Evolutionary conservation across 345 rosid genomes (phyloP), one percentile per base, ranked within the genome.

Genomic region (Camelina hispida): DNA sequence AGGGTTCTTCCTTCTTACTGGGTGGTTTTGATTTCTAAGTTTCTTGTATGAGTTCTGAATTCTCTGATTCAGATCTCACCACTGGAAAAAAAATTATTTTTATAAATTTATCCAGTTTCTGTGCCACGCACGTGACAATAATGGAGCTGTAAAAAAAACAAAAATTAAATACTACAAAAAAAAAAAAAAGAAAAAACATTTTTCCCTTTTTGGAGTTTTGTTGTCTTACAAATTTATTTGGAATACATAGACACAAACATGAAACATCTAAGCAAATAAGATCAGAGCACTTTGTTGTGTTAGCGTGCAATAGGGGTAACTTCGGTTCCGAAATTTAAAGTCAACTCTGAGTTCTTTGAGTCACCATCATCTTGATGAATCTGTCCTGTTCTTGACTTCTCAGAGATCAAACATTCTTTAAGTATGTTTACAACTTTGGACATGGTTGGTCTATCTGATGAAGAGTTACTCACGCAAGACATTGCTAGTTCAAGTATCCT

Each of bases 371-470:
- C 64, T 68, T 53, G 38, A 68, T 12, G 62, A 52, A 0, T 23
- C 35, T 75, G 17, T 66, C 68, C 37, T 38, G 3, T 59, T 40
- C 62, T 75, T 40, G 14, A 59, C 51, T 18, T 66, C 35, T 58
- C 79, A 4, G 70, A 69, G 7, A 61, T 2, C 64, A 77, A 69
- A 17, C 71, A 77, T 38, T 77, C 75, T 56, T 69, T 77, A 28
- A 70, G 71, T 2, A 69, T 5, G 0, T 69, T 69, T 23, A 63
- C 80, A 16, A 70, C 66, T 0, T 44, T 75, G 5, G 63, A 63
- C 81, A 82, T 82, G 16, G 3, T 82, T 40, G 77, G 82, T 68
- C 82, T 76, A 35, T 34, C 28, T 1, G 76, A 47, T 5, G 81
- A 70, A 43, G 79, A 74, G 1, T 62, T 65, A 51, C 66, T 69